Base-by-base conservation (phyloP, 495 filamentous ascomycete species). In the Tuber borchii region DNA sequence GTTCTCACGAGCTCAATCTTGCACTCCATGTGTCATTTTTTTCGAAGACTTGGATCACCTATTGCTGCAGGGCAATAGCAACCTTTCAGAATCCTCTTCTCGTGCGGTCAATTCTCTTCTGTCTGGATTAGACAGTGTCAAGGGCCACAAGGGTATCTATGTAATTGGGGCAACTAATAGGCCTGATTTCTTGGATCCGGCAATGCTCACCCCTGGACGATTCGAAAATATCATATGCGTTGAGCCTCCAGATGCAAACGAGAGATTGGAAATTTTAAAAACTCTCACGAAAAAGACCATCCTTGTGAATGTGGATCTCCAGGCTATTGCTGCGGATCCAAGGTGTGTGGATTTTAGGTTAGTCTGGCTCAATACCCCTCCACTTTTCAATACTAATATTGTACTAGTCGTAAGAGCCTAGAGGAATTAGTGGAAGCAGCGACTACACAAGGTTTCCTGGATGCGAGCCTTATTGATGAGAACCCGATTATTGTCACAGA, bases 21-120 rank as follows among this genome's bases (percentile, higher is more conserved):
- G 90, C 16, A 88, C 95, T 1, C 95, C 95, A 31, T 97, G 95
- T 82, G 92, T 99, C 70, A 90, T 99, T 75, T 97, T 99, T 88
- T 98, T 99, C 83, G 95, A 99, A 84, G 95, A 99, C 83, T 87
- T 99, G 45, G 95, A 99, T 81, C 94, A 95, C 4, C 87, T 99
- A 9, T 93, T 95, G 0, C 95, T 95, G 1, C 89, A 89, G 56
- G 90, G 95, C 69, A 93, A 94, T 81, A 91, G 93, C 74, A 89
- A 90, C 4, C 87, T 93, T 14, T 92, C 90, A 20, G 94, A 97
- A 83, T 90, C 93, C 44, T 93, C 91, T 71, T 90, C 93, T 17
- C 89, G 95, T 65, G 93, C 97, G 26, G 95, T 99, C 75, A 99
- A 98, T 83, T 96, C 95, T 22, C 87, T 99, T 1, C 89, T 99